Evolutionary conservation across 2,329 filamentous ascomycete genomes (phyloP).

Genomic region (Paecilomyces variotii): DNA sequence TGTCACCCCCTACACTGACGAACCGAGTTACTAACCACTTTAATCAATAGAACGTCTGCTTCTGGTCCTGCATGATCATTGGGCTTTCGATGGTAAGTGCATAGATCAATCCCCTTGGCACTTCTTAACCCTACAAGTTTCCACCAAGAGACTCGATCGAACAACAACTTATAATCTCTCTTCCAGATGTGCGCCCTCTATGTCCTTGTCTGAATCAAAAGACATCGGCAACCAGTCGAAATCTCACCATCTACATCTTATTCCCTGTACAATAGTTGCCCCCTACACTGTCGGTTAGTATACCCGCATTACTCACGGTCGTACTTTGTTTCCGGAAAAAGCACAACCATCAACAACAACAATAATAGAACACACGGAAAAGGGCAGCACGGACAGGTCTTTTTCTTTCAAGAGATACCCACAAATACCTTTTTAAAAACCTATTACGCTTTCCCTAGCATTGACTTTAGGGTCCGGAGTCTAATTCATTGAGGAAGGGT

Average conservation of each 20-base stretch:
- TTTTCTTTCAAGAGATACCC: too few relatives aligned
- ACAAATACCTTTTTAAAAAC: too few relatives aligned
- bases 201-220: constrained; percentile 41
- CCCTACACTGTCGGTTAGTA: neutral
- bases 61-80: constrained; percentile 87
- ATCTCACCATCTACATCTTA: neutral
- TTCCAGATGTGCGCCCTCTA: constrained; percentile 52
- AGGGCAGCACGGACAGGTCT: too few relatives aligned
- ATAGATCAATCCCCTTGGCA: neutral
- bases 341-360: neutral
- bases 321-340: neutral
- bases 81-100: constrained; percentile 66
- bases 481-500: too few relatives aligned
- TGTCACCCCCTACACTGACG: neutral
- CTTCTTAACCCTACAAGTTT: neutral
- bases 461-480: too few relatives aligned
- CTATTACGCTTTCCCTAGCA: too few relatives aligned
- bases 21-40: constrained; percentile 4
- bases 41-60: constrained; percentile 60
- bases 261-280: neutral
- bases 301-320: neutral
- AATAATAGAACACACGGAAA: too few relatives aligned
- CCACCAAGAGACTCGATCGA: neutral
- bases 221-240: neutral
- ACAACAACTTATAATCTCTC: neutral